phyloP scores from a whole-genome alignment of 1,284 basidiomycete genomes.

The Tilletia caries region DNA sequence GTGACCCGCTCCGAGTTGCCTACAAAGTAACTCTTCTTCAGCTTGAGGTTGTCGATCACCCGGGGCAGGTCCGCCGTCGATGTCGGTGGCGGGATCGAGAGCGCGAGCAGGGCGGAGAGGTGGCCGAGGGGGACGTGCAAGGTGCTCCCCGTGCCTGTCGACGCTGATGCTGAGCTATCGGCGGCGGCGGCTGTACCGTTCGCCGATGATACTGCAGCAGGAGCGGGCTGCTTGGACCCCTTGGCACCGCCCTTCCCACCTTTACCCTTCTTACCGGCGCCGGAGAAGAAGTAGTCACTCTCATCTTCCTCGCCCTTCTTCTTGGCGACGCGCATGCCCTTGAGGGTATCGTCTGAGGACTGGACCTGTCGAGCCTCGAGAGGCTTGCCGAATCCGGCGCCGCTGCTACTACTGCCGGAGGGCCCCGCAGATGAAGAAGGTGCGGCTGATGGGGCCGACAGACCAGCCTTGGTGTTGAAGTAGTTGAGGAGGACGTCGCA shows the following conservation, averaged over 20 bases:
- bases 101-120: constrained; percentile 76
- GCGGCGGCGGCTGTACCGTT: constrained; percentile 18
- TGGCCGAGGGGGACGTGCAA: constrained; percentile 82
- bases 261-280: constrained; percentile 68
- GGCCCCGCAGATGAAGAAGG: constrained; percentile 53
- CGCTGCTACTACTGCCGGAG: constrained; percentile 40
- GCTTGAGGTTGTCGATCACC: constrained; percentile 82
- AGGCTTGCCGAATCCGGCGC: constrained; percentile 60
- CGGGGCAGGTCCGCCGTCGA: constrained; percentile 74
- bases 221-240: not conserved
- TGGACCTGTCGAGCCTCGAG: constrained; percentile 83
- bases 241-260: constrained; percentile 55
- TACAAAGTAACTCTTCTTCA: constrained; percentile 92
- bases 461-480: constrained; percentile 59
- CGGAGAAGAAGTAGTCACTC: constrained; percentile 80
- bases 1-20: constrained; percentile 61
- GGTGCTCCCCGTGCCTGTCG: constrained; percentile 40
- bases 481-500: constrained; percentile 89
- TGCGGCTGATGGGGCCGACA: constrained; percentile 54
- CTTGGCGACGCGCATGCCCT: constrained; percentile 68
- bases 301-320: constrained; percentile 79
- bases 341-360: constrained; percentile 55
- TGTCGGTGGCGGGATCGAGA: constrained; percentile 86
- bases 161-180: constrained; percentile 43
- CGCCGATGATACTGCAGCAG: not conserved